phyloP scores from a whole-genome alignment of 768 basidiomycete species.

The Pleurotus djamor region DNA sequence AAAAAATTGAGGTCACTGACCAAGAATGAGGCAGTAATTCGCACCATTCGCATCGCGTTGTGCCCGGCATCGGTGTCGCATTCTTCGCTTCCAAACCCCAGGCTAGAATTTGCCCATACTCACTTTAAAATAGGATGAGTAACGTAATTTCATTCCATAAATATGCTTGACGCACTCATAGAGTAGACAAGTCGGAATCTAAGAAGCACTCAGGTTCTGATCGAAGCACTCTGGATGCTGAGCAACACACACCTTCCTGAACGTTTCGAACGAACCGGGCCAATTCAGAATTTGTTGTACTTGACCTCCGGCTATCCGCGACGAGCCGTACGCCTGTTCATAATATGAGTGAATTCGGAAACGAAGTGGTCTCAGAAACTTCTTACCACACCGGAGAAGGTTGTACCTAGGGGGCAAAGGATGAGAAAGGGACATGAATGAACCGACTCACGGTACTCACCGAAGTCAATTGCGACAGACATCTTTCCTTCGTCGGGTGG shows the following conservation, averaged over 20 bases:
- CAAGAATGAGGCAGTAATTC: background rate
- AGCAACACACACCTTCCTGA: slow-evolving; percentile 57
- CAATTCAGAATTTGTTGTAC: slow-evolving; percentile 85
- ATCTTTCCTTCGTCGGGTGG: slow-evolving; percentile 69
- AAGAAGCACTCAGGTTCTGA: slow-evolving; percentile 8
- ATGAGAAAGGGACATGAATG: background rate
- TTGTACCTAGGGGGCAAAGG: slow-evolving; percentile 55
- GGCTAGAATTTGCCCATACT: slow-evolving; percentile 67
- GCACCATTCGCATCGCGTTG: slow-evolving; percentile 48
- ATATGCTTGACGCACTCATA: slow-evolving; percentile 42
- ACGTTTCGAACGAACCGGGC: slow-evolving; percentile 85
- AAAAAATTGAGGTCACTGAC: background rate
- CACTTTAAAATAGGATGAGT: slow-evolving; percentile 15
- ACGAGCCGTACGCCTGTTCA: slow-evolving; percentile 78
- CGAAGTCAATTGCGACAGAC: slow-evolving; percentile 83
- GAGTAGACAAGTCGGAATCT: slow-evolving; percentile 80
- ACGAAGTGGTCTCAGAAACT: background rate
- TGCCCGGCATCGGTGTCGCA: slow-evolving; percentile 64
- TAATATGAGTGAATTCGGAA: slow-evolving; percentile 7
- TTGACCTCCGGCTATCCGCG: slow-evolving; percentile 74
- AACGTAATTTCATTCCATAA: background rate
- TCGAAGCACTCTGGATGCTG: slow-evolving; percentile 1
- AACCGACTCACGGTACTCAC: slow-evolving; percentile 32
- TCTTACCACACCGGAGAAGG: slow-evolving; percentile 85
- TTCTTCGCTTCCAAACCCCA: slow-evolving; percentile 92